phyloP scores from a whole-genome alignment of 129 eudicot species.

The Arctium lappa region DNA sequence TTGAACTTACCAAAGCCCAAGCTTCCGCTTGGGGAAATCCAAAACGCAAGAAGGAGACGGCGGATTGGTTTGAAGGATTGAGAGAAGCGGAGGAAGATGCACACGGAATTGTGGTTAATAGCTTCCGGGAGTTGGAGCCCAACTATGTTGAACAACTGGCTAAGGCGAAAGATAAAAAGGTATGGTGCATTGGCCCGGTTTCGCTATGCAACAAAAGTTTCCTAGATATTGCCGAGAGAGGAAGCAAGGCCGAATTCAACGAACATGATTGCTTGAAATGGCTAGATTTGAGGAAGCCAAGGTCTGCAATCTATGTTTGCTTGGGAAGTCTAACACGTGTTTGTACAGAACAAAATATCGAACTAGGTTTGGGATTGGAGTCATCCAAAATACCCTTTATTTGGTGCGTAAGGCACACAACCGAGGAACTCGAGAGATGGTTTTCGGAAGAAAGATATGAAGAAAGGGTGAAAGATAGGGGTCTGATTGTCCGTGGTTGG shows the following conservation, averaged over 20 bases:
- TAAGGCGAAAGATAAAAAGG: constrained; percentile 19
- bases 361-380: constrained; percentile 48
- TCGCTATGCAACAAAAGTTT: constrained; percentile 39
- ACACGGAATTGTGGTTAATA: constrained; percentile 41
- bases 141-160: constrained; percentile 34
- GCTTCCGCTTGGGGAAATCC: constrained; percentile 6
- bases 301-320: constrained; percentile 50
- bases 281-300: constrained; percentile 45
- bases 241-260: constrained; percentile 36
- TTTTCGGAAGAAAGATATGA: constrained; percentile 39
- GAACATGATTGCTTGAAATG: constrained; percentile 47
- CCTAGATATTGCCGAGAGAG: constrained; percentile 44
- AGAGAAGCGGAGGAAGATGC: constrained; percentile 16
- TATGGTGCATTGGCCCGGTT: constrained; percentile 67
- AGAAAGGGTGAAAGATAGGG: constrained; percentile 51
- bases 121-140: constrained; percentile 51
- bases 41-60: background rate
- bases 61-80: background rate
- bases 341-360: constrained; percentile 34
- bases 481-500: constrained; percentile 65
- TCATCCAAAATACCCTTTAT: constrained; percentile 37
- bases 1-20: constrained; percentile 35
- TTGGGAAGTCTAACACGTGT: constrained; percentile 52
- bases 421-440: constrained; percentile 42
- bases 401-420: constrained; percentile 37